phyloP scores from a whole-genome alignment of 192 early-diverging fungal genomes.

The Coemansia umbellata region DNA sequence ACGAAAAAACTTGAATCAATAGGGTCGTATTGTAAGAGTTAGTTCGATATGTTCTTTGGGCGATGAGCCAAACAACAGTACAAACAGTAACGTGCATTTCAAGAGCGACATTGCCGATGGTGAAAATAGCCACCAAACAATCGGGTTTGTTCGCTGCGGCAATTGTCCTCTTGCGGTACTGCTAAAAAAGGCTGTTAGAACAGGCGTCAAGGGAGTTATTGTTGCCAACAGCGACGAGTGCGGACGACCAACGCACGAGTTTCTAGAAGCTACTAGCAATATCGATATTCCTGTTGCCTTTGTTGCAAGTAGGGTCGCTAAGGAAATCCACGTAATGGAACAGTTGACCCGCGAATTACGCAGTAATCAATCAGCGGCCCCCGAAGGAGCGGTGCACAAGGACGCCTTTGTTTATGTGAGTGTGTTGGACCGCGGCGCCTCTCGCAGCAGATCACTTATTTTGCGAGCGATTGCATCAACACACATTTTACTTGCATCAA shows the following conservation, averaged over 20 bases:
- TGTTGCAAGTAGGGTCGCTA: slow-evolving; percentile 22
- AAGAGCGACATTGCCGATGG: background rate
- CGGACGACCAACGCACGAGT: slow-evolving; percentile 27
- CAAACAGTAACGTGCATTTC: background rate
- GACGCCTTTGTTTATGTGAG: slow-evolving; percentile 34
- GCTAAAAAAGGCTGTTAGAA: slow-evolving; percentile 19
- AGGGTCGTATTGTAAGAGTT: slow-evolving; percentile 37
- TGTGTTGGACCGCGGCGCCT: slow-evolving; percentile 5
- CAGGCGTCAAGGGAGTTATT: slow-evolving; percentile 27
- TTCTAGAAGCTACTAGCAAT: slow-evolving; percentile 27
- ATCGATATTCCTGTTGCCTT: slow-evolving; percentile 33
- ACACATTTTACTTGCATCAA: slow-evolving; percentile 22
- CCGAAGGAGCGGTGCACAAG: background rate
- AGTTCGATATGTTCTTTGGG: slow-evolving; percentile 8
- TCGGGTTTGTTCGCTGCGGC: slow-evolving; percentile 41
- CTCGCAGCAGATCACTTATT: slow-evolving; percentile 4
- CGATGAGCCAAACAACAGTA: background rate
- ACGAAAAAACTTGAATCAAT: background rate
- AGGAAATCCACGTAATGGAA: slow-evolving; percentile 24
- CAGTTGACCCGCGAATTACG: slow-evolving; percentile 2
- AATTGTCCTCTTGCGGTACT: slow-evolving; percentile 29
- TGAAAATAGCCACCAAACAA: slow-evolving; percentile 5
- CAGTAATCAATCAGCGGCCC: background rate
- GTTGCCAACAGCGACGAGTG: slow-evolving; percentile 42
- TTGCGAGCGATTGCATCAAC: slow-evolving; percentile 29